phyloP scores from a whole-genome alignment of 306 rosid genomes.

The Myrica gale region DNA sequence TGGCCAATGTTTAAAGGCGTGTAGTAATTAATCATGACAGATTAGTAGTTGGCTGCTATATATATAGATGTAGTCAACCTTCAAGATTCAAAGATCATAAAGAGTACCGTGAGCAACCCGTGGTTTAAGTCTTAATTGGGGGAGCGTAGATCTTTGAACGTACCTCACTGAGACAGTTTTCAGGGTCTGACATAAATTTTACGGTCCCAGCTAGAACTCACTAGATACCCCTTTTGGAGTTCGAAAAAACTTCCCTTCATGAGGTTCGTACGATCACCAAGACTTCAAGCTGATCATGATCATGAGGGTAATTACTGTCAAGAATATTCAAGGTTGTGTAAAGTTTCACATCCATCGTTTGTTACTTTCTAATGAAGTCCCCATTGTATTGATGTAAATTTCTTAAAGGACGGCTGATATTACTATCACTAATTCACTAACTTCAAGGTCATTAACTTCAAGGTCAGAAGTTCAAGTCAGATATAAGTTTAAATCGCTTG shows the following conservation, averaged over 20 bases:
- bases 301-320: not conserved
- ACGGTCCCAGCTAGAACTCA: not conserved
- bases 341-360: too few species aligned
- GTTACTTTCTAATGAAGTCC: too few species aligned
- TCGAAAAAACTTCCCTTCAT: not conserved
- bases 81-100: not conserved
- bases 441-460: too few species aligned
- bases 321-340: too few species aligned
- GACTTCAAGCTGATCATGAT: not conserved
- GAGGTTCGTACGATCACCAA: not conserved
- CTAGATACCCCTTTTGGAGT: not conserved
- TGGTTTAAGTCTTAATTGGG: too few species aligned
- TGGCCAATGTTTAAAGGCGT: not conserved
- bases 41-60: not conserved
- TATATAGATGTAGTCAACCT: not conserved
- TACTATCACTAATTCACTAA: too few species aligned
- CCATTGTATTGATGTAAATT: too few species aligned
- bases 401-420: too few species aligned
- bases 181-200: not conserved
- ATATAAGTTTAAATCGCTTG: too few species aligned
- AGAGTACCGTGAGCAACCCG: not conserved
- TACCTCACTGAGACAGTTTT: not conserved
- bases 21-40: not conserved
- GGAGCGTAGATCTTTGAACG: too few species aligned
- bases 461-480: too few species aligned